These are phyloP conservation scores for Nannochloropsis salina DNA, from an alignment of 108 stramenopile species.

Conservation along the genomic window DNA sequence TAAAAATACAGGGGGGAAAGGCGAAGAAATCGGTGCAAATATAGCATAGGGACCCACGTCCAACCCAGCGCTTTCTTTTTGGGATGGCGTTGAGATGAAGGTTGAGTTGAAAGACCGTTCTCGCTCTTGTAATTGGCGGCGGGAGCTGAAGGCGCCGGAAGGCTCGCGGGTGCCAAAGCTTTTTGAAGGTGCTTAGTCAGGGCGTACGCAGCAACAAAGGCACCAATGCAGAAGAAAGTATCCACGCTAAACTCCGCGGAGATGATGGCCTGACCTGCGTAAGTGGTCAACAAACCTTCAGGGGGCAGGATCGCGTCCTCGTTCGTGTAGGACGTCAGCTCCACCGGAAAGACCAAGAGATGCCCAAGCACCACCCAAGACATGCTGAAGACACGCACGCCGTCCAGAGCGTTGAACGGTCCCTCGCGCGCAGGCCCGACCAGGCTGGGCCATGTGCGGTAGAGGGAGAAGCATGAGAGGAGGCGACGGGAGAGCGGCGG, in stretches of 20 bases:
- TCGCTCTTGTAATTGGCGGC: not conserved
- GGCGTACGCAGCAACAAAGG: not conserved
- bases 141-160: not conserved
- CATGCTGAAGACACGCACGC: not conserved
- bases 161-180: not conserved
- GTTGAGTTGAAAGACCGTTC: constrained; percentile 16
- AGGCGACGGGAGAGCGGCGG: not conserved
- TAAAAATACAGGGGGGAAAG: constrained; percentile 4
- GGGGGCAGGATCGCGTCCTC: not conserved
- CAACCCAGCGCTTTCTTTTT: constrained; percentile 7
- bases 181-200: not conserved
- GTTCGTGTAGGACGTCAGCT: not conserved
- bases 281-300: not conserved
- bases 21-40: not conserved
- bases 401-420: constrained; percentile 3
- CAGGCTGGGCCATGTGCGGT: not conserved
- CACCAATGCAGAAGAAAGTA: constrained; percentile 16
- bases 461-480: not conserved
- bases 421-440: not conserved
- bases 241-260: not conserved
- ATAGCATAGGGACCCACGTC: constrained; percentile 7
- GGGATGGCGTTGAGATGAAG: not conserved
- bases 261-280: not conserved
- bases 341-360: not conserved
- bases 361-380: not conserved